Evolutionary conservation across 2,329 filamentous ascomycete species (phyloP), one percentile per base, ranked within the genome.

Genomic region (Fusarium virguliforme): DNA sequence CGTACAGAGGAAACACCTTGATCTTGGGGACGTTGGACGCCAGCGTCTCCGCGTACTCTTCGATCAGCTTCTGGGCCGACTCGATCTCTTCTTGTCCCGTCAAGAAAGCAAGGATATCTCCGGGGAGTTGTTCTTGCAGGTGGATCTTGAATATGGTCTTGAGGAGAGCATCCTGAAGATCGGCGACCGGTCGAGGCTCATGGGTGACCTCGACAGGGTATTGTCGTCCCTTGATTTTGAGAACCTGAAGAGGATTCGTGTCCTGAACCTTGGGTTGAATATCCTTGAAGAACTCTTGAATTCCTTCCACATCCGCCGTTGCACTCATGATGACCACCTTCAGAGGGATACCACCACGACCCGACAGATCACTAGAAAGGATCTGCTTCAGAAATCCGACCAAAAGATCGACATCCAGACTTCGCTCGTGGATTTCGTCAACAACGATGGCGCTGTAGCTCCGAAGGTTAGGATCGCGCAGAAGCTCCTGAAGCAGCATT

Each of bases 251-350:
- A 1, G 67, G 59, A 10, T 57, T 73, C 18, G 56, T 53, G 9
- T 63, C 70, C 15, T 72, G 67, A 9, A 48, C 60, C 28, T 71
- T 64, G 6, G 75, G 51, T 3, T 65, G 56, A 6, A 72, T 54
- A 8, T 78, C 75, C 8, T 83, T 81, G 82, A 98, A 98, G 79
- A 97, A 98, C 0, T 84, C 83, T 46, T 89, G 86, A 34, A 98
- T 89, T 62, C 88, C 89, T 66, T 95, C 91, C 64, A 97, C 90
- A 79, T 98, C 94, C 38, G 94, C 94, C 7, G 96, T 99, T 55
- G 96, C 96, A 86, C 95, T 98, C 96, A 99, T 99, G 77, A 98
- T 89, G 35, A 97, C 89, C 4, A 98, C 90, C 79, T 97, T 98
- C 62, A 99, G 83, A 1, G 92, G 91, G 32, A 92, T 83, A 6